Conservation (phyloP, 768 basidiomycete species). For the Hygrophoropsis aurantiaca region DNA sequence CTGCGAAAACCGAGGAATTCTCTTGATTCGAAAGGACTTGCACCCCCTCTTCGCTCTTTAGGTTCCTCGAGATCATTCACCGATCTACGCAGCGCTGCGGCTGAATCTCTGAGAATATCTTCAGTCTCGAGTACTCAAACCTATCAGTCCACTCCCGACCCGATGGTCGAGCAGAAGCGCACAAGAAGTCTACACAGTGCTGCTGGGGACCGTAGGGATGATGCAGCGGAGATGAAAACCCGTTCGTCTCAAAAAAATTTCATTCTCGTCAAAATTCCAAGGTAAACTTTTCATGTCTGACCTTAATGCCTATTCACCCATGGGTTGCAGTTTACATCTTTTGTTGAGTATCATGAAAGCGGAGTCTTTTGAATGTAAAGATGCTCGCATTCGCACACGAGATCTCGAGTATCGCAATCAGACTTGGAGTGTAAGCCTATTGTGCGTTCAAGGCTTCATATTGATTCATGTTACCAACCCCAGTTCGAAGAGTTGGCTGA, state of each 20-base stretch:
- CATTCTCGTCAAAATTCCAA: slow-evolving; percentile 72
- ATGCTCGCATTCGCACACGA: slow-evolving; percentile 77
- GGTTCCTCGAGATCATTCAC: slow-evolving; percentile 70
- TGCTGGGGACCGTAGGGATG: slow-evolving; percentile 34
- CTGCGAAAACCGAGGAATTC: slow-evolving; percentile 31
- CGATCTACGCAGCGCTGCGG: slow-evolving; percentile 53
- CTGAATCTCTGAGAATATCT: slow-evolving; percentile 28
- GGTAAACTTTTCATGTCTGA: slow-evolving; percentile 36
- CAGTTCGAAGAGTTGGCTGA: slow-evolving; percentile 80
- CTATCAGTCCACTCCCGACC: slow-evolving; percentile 13
- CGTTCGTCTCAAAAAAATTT: slow-evolving; percentile 85
- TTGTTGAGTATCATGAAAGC: slow-evolving; percentile 79
- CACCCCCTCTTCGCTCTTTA: slow-evolving; percentile 49
- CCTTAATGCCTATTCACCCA: slow-evolving; percentile 7
- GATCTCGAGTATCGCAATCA: slow-evolving; percentile 80
- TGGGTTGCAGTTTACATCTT: slow-evolving; percentile 55
- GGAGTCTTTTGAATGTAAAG: slow-evolving; percentile 81
- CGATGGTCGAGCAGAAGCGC: slow-evolving; percentile 22
- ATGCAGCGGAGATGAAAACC: slow-evolving; percentile 79
- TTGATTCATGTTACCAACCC: slow-evolving; percentile 5
- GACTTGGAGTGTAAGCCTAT: slow-evolving; percentile 70
- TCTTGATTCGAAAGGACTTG: slow-evolving; percentile 31
- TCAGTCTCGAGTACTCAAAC: slow-evolving; percentile 9
- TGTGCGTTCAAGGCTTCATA: neutral
- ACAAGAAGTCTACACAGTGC: neutral